Evolutionary conservation across 441 rosid species (phyloP).

Genomic region (Adansonia rubrostipa): DNA sequence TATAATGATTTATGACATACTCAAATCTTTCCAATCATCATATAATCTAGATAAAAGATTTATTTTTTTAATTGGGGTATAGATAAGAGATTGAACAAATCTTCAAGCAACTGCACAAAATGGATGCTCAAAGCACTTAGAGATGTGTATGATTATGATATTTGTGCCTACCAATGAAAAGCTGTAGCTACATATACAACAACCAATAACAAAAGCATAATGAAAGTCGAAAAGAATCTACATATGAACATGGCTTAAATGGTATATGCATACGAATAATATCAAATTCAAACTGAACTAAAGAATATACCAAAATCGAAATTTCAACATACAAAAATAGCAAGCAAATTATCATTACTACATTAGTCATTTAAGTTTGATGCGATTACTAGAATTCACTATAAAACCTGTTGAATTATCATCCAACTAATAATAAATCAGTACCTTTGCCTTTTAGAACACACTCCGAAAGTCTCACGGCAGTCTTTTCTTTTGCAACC

Average conservation of each 20-base stretch:
- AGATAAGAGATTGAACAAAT: not conserved
- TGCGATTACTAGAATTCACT: not conserved
- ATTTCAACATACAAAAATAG: not conserved
- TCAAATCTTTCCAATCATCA: conserved; percentile 11
- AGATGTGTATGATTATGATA: not conserved
- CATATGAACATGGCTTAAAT: not conserved
- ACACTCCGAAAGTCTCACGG: conserved; percentile 31
- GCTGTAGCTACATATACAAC: not conserved
- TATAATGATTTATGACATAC: not conserved
- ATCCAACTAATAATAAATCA: conserved; percentile 19
- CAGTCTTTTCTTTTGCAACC: conserved; percentile 17
- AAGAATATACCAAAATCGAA: not conserved
- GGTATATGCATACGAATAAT: not conserved
- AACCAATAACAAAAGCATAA: conserved; percentile 12
- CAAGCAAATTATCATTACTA: not conserved
- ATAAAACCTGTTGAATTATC: not conserved
- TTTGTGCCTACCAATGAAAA: not conserved
- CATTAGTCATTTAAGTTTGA: conserved; percentile 6
- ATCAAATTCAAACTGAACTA: not conserved
- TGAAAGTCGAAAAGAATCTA: not conserved
- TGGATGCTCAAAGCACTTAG: conserved; percentile 7
- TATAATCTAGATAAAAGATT: not conserved
- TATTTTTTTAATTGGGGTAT: not conserved
- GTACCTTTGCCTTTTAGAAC: conserved; percentile 57
- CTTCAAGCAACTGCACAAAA: conserved; percentile 8